A percentile compares a stretch with the other conserved stretches of the same genome.
These are phyloP conservation scores for Ramaria sp. DNA, from an alignment of 768 basidiomycete genomes.

Conservation along the genomic window DNA sequence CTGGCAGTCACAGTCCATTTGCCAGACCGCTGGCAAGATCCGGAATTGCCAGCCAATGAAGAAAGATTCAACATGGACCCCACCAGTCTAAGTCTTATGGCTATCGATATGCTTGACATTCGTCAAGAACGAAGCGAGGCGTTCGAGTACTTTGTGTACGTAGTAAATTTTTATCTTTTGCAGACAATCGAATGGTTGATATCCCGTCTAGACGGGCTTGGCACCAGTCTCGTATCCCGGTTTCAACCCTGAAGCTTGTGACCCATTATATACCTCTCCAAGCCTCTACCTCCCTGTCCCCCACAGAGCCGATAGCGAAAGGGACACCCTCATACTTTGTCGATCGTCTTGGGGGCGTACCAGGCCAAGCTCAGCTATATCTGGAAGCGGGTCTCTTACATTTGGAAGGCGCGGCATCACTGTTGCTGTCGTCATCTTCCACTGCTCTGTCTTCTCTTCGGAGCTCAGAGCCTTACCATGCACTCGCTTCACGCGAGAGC, in stretches of 20 bases:
- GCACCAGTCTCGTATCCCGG: slow-evolving; percentile 66
- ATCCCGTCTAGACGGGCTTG: slow-evolving; percentile 54
- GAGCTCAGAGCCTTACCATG: slow-evolving; percentile 34
- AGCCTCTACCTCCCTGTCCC: slow-evolving; percentile 23
- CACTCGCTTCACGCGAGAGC: slow-evolving; percentile 30
- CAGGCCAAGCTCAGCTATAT: slow-evolving; percentile 63
- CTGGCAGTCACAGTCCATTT: slow-evolving; percentile 44
- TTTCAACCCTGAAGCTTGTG: slow-evolving; percentile 68
- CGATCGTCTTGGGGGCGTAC: slow-evolving; percentile 54
- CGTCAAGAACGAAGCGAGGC: slow-evolving; percentile 66
- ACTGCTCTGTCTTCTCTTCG: slow-evolving; percentile 72
- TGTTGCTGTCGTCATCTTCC: slow-evolving; percentile 55
- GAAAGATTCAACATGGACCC: slow-evolving; percentile 78
- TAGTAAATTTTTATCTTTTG: slow-evolving; percentile 12
- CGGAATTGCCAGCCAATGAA: slow-evolving; percentile 25
- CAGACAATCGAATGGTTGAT: neutral
- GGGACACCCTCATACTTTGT: slow-evolving; percentile 54
- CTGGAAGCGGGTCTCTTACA: slow-evolving; percentile 70
- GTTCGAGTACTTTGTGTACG: slow-evolving; percentile 74
- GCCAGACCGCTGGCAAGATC: slow-evolving; percentile 23
- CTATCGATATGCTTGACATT: slow-evolving; percentile 63
- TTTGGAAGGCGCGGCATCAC: slow-evolving; percentile 68
- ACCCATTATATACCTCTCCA: slow-evolving; percentile 61
- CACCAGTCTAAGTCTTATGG: slow-evolving; percentile 65
- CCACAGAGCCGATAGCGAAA: slow-evolving; percentile 30